A percentile compares a stretch with the other conserved stretches of the same genome.
Conservation (phyloP, 148 eudicot species). For the Persicaria tinctoria region DNA sequence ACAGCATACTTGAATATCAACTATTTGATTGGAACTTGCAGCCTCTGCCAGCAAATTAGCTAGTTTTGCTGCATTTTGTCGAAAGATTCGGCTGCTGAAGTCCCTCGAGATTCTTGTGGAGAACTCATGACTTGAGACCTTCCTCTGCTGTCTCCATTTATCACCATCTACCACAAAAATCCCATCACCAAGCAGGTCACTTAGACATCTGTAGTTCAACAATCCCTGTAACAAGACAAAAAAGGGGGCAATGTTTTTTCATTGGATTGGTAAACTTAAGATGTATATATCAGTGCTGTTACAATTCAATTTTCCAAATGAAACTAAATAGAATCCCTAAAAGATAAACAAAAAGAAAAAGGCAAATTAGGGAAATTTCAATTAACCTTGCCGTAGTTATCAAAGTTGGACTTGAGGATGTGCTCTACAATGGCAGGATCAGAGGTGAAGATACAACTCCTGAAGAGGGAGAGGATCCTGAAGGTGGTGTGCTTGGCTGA, state of each 20-base stretch:
- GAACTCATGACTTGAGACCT: slow-evolving; percentile 58
- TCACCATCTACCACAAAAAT: slow-evolving; percentile 69
- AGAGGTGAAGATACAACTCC: too few relatives aligned
- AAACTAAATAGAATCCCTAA: too few relatives aligned
- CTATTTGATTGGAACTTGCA: slow-evolving; percentile 24
- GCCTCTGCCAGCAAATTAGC: slow-evolving; percentile 49
- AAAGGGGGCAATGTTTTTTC: not conserved
- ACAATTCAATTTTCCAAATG: too few relatives aligned
- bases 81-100: slow-evolving; percentile 16
- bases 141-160: slow-evolving; percentile 63
- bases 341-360: too few relatives aligned
- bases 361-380: too few relatives aligned
- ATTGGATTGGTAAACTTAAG: too few relatives aligned
- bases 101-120: slow-evolving; percentile 54
- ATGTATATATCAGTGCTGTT: too few relatives aligned
- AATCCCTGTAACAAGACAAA: slow-evolving; percentile 31
- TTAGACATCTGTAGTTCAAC: slow-evolving; percentile 29
- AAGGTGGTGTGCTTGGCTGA: slow-evolving; percentile 31
- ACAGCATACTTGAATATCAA: slow-evolving; percentile 55
- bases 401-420: slow-evolving; percentile 12
- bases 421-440: too few relatives aligned
- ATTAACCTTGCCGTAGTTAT: slow-evolving; percentile 48
- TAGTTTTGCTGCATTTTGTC: slow-evolving; percentile 39
- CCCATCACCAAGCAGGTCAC: slow-evolving; percentile 61
- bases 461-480: too few relatives aligned